phyloP scores from a whole-genome alignment of 1,284 basidiomycete genomes.

The Ustilago esculenta region DNA sequence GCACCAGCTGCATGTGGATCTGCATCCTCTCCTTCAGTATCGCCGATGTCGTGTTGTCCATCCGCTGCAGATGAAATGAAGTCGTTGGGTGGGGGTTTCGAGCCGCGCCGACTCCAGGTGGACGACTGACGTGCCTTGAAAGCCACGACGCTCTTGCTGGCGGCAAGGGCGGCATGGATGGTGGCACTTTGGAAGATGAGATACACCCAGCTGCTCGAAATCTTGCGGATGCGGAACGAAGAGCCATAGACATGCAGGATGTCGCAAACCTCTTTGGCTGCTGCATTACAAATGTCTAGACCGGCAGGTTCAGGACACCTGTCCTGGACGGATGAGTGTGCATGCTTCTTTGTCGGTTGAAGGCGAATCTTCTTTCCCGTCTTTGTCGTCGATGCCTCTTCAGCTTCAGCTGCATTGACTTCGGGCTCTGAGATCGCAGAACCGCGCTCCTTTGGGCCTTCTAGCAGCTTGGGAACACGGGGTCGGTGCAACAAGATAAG shows the following conservation, averaged over 20 bases:
- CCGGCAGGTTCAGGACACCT: conserved; percentile 23
- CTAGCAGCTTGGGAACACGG: conserved; percentile 36
- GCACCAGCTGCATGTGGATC: conserved; percentile 13
- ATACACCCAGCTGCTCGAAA: conserved; percentile 50
- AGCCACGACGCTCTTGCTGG: conserved; percentile 35
- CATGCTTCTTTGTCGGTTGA: background rate
- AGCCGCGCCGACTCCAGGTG: conserved; percentile 18
- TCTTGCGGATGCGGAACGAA: conserved; percentile 50
- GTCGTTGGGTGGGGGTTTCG: conserved; percentile 1
- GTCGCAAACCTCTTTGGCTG: conserved; percentile 45
- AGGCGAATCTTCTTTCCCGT: background rate
- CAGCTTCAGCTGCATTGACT: background rate
- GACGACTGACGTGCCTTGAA: conserved; percentile 45
- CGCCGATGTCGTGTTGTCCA: background rate
- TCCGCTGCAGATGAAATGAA: background rate
- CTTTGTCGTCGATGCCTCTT: background rate
- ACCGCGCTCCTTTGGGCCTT: conserved; percentile 4
- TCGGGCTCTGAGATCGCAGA: background rate
- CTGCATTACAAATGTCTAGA: conserved; percentile 43
- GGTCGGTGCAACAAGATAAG: conserved; percentile 47
- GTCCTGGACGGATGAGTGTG: background rate
- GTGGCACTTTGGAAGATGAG: conserved; percentile 53
- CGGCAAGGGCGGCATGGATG: conserved; percentile 45
- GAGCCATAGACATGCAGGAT: conserved; percentile 48
- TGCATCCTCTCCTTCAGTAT: conserved; percentile 2